These are phyloP conservation scores for Boletellus sp. DNA, from an alignment of 768 basidiomycete species.

Conservation along the genomic window DNA sequence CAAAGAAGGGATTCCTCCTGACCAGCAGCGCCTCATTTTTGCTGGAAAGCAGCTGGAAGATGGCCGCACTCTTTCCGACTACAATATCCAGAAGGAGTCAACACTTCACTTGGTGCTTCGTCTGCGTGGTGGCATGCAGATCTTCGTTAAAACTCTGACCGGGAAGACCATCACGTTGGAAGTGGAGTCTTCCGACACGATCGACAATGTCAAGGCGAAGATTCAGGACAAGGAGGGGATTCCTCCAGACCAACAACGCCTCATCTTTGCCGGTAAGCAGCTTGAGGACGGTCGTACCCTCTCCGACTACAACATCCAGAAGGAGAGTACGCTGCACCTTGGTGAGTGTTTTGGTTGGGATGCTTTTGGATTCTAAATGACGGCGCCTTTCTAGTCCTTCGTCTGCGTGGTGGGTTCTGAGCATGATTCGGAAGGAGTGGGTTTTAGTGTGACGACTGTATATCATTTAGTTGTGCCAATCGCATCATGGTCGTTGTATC, in stretches of 20 bases:
- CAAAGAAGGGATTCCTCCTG: conserved; percentile 76
- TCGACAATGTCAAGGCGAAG: conserved; percentile 74
- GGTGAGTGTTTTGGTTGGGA: conserved; percentile 18
- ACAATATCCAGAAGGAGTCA: conserved; percentile 83
- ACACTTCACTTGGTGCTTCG: conserved; percentile 74
- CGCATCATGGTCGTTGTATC: neutral
- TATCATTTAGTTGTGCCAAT: neutral
- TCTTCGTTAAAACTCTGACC: conserved; percentile 68
- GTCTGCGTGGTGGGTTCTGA: conserved; percentile 76
- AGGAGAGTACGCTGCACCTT: conserved; percentile 69
- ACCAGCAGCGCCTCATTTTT: conserved; percentile 88
- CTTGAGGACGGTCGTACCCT: conserved; percentile 75
- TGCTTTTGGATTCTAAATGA: neutral
- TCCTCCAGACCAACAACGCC: conserved; percentile 71
- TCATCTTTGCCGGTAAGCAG: conserved; percentile 81
- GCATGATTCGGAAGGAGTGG: neutral
- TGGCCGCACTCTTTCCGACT: conserved; percentile 80
- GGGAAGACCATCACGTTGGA: conserved; percentile 77
- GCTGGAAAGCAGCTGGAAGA: conserved; percentile 95
- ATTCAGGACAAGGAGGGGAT: conserved; percentile 82
- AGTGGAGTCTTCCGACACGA: conserved; percentile 72
- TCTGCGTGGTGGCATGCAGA: conserved; percentile 70
- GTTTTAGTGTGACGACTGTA: conserved; percentile 3
- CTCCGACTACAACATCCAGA: conserved; percentile 76
- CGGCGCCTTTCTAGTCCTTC: conserved; percentile 45